phyloP scores from a whole-genome alignment of 148 eudicot species.

The Chenopodium quinoa region DNA sequence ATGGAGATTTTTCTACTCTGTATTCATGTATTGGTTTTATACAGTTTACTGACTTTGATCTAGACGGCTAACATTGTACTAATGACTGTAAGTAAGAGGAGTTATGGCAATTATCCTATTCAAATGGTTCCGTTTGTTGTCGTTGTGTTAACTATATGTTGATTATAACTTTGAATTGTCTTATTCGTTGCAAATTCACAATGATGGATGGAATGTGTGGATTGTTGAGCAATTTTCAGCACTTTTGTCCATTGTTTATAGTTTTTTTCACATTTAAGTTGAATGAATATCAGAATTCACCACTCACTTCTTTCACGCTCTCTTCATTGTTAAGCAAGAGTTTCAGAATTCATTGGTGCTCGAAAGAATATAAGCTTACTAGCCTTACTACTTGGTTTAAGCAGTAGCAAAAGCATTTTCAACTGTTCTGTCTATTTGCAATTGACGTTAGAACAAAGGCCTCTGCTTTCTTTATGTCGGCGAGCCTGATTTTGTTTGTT shows the following conservation, averaged over 20 bases:
- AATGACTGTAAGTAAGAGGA: constrained; percentile 23
- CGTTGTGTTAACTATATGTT: neutral
- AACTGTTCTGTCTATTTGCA: neutral
- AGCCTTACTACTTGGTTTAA: neutral
- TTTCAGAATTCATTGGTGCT: neutral
- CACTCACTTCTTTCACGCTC: neutral
- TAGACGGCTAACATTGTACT: constrained; percentile 22
- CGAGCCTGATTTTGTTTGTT: neutral
- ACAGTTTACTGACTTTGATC: constrained; percentile 13
- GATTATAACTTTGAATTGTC: neutral
- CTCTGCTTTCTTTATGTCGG: neutral
- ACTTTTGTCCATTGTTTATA: neutral
- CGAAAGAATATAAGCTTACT: neutral
- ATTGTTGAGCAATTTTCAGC: neutral
- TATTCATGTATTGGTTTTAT: constrained; percentile 17
- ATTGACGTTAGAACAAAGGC: neutral
- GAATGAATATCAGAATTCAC: neutral
- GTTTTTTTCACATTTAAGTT: too few species aligned
- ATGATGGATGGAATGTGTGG: neutral
- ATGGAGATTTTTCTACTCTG: constrained; percentile 13
- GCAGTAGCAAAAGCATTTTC: neutral
- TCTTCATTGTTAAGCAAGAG: neutral
- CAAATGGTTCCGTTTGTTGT: neutral
- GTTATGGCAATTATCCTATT: neutral
- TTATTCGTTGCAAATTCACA: neutral